These are phyloP conservation scores for Tillandsia fasciculata DNA, from an alignment of 176 grass and related monocot genomes.

Conservation along the genomic window DNA sequence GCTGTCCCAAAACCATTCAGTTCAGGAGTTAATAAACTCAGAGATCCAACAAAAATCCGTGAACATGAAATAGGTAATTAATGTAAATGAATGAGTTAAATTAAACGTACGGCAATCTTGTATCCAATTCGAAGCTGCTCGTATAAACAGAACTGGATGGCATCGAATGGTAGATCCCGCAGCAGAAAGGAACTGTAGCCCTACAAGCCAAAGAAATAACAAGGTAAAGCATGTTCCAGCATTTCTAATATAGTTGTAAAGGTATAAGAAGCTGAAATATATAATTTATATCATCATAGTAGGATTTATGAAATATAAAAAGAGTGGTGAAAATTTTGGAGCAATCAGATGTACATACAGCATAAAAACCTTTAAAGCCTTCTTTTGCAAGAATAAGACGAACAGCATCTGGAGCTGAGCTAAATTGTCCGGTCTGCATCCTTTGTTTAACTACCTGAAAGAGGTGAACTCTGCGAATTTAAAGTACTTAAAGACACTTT, in stretches of 20 bases:
- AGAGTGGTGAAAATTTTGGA: background rate
- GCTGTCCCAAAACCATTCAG: no score
- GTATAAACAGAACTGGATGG: slow-evolving; percentile 90
- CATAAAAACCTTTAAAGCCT: slow-evolving; percentile 79
- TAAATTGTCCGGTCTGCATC: slow-evolving; percentile 87
- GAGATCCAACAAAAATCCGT: no score
- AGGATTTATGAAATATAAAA: background rate
- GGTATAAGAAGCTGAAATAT: background rate
- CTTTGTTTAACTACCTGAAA: slow-evolving; percentile 90
- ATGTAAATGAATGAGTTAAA: background rate
- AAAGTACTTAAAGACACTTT: background rate
- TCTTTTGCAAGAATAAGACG: slow-evolving; percentile 76
- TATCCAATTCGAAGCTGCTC: slow-evolving; percentile 96
- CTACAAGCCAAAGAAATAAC: slow-evolving; percentile 29
- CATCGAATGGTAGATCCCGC: slow-evolving; percentile 89
- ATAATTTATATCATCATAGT: background rate
- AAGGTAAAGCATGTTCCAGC: background rate
- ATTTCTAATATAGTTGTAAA: background rate
- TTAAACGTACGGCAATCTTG: slow-evolving; percentile 46
- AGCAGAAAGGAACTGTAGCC: slow-evolving; percentile 91
- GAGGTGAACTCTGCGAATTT: slow-evolving; percentile 2
- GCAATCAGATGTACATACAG: slow-evolving; percentile 41
- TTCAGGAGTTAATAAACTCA: no score
- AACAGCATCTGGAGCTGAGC: slow-evolving; percentile 56
- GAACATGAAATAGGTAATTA: background rate